Base-by-base conservation (phyloP, 2,329 filamentous ascomycete genomes). In the Aspergillus tubingensis region DNA sequence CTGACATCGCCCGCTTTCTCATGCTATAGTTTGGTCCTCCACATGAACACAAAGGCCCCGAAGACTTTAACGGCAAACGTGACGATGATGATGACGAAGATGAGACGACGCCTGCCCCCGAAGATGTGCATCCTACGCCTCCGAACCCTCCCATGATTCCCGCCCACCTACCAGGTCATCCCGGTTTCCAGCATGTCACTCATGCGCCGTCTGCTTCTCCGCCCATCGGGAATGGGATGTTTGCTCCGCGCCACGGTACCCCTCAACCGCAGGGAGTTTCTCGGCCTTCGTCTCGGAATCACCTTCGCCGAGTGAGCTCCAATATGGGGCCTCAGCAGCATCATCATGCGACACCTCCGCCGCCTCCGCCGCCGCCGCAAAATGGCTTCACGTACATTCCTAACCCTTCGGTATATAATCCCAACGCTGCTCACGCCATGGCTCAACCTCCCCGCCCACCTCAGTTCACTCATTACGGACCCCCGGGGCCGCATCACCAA, bases 21-120 rank as follows among this genome's bases (percentile, higher is more conserved):
- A 8, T 13, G 47, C 47, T 75, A n/a, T 56, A 97, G 92, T 96
- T 96, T 82, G 92, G 92, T 70, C 89, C 88, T 61, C 89, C 93
- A 48, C 96, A 95, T 77, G 95, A 99, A 77, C 94, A 98, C 80
- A 99, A 98, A 80, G 94, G 94, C 2, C 95, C 95, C 0, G 85
- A 86, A 57, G 95, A 99, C 77, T 99, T 96, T 78, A 91, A 89
- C 72, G 92, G 92, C 66, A 89, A 89, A 76, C 82, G 83, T 61
- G 81, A 81, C 59, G 89, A 90, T 67, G 91, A 95, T 55, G 93
- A 97, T 13, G 90, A 97, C 15, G 90, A 92, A 57, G 88, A 88
- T 60, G 88, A 90, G 30, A 88, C 84, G 60, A 91, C 90, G 6
- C 90, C 90, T 50, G 89, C 88, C 7, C 86, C 88, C 62, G 86